Base-by-base conservation (phyloP, 805 yeast species). In the Dipodascus albidus region DNA sequence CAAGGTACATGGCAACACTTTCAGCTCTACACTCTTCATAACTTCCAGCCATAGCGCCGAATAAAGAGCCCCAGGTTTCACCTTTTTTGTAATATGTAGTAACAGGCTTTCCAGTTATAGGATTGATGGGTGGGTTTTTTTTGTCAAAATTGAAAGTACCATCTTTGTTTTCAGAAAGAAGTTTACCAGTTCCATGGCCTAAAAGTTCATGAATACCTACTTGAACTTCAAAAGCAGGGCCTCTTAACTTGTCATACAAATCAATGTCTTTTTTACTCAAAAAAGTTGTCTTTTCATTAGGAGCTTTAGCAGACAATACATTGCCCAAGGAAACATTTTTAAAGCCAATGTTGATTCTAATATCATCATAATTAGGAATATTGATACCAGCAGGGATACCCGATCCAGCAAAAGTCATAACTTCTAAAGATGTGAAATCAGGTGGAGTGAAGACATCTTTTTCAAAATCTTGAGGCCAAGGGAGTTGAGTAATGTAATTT, bases 1-100 rank as follows among this genome's bases (percentile, higher is more conserved):
- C 78, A 59, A 88, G 76, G 65, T 78, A 85, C 79, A 88, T 78
- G 3, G 96, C 96, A 49, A 88, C 95, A 55, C 83, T 79, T 67
- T 88, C 96, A 23, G 96, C 96, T 61, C 96, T 80, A 67, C 96
- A 88, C 68, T 88, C 96, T 69, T 88, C 96, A 65, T 83, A 87
- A 0, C 95, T 82, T 23, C 96, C 96, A 4, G 96, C 85, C 56
- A 83, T 67, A 2, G 84, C 74, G 9, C 96, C 91, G 66, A 88
- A 88, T 52, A 84, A 72, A 2, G 91, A 82, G 2, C 95, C 91
- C 96, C 96, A 88, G 2, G 96, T 88, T 66, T 88, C 88, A 51
- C 89, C 90, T 54, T 81, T 78, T 59, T 80, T 81, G 70, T 88
- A 88, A 69, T 74, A 85, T 1, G 93, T 81, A 2, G 71, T 67